Conservation (phyloP, 257 asterid species). For the Capsicum pubescens region DNA sequence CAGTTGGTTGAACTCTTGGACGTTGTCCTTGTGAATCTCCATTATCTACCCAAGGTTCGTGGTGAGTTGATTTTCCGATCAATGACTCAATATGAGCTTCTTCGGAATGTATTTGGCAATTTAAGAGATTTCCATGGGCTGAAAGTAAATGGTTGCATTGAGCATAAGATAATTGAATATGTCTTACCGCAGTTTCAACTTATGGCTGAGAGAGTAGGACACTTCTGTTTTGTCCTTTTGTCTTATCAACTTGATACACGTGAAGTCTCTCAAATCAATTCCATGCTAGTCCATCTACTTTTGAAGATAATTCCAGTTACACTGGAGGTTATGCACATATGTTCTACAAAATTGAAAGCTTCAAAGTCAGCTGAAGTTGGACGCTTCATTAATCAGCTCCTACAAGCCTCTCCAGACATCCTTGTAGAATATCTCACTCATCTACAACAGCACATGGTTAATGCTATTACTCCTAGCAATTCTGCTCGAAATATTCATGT, state of each 20-base stretch:
- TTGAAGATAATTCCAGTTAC: not conserved
- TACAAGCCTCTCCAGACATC: not conserved
- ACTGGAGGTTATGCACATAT: not conserved
- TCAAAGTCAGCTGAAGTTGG: not conserved
- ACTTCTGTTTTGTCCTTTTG: not conserved
- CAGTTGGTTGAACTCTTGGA: not conserved
- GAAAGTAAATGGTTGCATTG: not conserved
- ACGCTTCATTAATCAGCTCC: not conserved
- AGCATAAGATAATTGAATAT: not conserved
- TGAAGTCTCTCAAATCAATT: not conserved
- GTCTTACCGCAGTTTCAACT: not conserved
- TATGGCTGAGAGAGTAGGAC: not conserved
- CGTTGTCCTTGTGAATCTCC: not conserved
- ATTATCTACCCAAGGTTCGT: not conserved
- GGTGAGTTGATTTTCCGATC: not conserved
- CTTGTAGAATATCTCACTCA: not conserved
- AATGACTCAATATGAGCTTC: not conserved
- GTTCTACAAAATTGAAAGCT: not conserved
- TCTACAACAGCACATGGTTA: not conserved
- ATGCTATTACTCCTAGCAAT: not conserved
- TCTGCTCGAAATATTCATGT: not conserved
- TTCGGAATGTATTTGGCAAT: not conserved
- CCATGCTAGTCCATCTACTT: too few relatives aligned
- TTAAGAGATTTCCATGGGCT: not conserved
- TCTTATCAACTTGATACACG: too few relatives aligned